A percentile compares a stretch with the other conserved stretches of the same genome.
Conservation (phyloP, 345 rosid species). For the Camelina laxa region DNA sequence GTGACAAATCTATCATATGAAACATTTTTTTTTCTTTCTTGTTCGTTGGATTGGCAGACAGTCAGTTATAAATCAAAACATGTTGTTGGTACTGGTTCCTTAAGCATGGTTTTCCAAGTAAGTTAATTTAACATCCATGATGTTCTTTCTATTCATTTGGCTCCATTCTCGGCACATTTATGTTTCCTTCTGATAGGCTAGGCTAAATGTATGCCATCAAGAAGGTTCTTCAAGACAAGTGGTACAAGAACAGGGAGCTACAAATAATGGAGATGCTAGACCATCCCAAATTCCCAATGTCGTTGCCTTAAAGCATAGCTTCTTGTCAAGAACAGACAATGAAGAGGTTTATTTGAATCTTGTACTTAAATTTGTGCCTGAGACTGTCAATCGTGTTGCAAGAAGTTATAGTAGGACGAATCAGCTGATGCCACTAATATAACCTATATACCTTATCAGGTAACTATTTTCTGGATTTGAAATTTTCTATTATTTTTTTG, state of each 20-base stretch:
- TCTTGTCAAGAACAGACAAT: constrained; percentile 84
- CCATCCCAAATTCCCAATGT: constrained; percentile 96
- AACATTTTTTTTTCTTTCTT: constrained; percentile 26
- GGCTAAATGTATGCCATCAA: constrained; percentile 96
- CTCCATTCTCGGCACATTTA: constrained; percentile 17
- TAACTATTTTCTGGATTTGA: constrained; percentile 37
- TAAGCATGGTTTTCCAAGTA: constrained; percentile 90
- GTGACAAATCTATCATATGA: too few relatives aligned
- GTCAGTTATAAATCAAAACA: constrained; percentile 88
- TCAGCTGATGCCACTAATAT: constrained; percentile 86
- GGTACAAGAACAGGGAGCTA: constrained; percentile 91
- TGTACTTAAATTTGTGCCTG: constrained; percentile 93
- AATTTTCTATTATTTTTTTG: neutral
- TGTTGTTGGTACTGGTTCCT: constrained; percentile 95
- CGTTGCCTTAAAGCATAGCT: constrained; percentile 81
- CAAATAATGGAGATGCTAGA: constrained; percentile 97
- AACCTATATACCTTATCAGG: constrained; percentile 95
- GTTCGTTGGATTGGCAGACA: constrained; percentile 60
- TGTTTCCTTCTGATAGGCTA: constrained; percentile 51
- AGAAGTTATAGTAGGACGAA: constrained; percentile 75
- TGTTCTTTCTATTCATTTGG: constrained; percentile 15
- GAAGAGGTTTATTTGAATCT: constrained; percentile 91
- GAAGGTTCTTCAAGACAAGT: constrained; percentile 95
- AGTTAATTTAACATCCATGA: constrained; percentile 38
- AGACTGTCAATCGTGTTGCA: constrained; percentile 81